Conservation (phyloP, 2,329 filamentous ascomycete genomes). For the Trichoderma citrinoviride region DNA sequence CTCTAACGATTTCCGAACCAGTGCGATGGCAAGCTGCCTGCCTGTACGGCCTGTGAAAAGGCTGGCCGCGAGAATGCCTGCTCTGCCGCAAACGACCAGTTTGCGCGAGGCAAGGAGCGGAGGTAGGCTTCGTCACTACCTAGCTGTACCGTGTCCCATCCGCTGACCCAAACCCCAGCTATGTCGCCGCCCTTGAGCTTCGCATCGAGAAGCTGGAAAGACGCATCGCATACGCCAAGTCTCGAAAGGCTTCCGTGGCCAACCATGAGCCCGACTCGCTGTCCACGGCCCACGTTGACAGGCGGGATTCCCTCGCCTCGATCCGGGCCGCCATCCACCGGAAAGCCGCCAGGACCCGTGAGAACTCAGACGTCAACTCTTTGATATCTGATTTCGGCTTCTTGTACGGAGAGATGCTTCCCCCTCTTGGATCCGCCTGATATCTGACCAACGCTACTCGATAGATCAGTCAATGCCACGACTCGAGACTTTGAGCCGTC, state of each 20-base stretch:
- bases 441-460: neutral
- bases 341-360: constrained; percentile 62
- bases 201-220: constrained; percentile 85
- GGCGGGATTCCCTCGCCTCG: constrained; percentile 61
- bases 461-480: constrained; percentile 86
- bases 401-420: constrained; percentile 53
- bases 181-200: constrained; percentile 92
- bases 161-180: constrained; percentile 47
- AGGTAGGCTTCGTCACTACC: constrained; percentile 52
- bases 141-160: neutral
- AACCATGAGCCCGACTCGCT: constrained; percentile 58
- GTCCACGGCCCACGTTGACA: constrained; percentile 45
- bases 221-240: constrained; percentile 66
- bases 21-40: constrained; percentile 94
- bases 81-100: constrained; percentile 92
- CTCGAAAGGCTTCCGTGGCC: constrained; percentile 67
- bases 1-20: constrained; percentile 32
- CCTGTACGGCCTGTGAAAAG: constrained; percentile 92
- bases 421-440: neutral
- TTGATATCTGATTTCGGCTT: constrained; percentile 93
- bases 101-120: constrained; percentile 89
- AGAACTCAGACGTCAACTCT: constrained; percentile 85
- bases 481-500: constrained; percentile 91
- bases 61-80: constrained; percentile 83
- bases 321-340: constrained; percentile 63